Evolutionary conservation across 2,329 filamentous ascomycete genomes (phyloP).

Genomic region (Cytospora chrysosperma): DNA sequence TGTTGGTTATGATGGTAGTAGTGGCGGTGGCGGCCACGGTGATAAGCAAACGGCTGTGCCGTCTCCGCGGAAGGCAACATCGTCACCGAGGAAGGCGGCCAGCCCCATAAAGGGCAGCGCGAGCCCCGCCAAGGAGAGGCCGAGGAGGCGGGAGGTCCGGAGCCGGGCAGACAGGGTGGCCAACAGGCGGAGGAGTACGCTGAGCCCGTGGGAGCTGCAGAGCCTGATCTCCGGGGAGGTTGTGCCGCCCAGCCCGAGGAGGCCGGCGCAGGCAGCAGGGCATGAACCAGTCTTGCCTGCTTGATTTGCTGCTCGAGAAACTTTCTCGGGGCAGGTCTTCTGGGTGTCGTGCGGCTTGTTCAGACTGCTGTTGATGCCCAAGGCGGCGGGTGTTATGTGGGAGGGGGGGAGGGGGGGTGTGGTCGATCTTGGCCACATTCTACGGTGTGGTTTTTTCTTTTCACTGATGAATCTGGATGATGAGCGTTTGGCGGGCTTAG

Average conservation of each 20-base stretch:
- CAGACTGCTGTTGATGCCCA: not conserved
- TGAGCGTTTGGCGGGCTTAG: not conserved
- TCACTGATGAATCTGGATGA: not conserved
- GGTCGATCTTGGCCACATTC: not conserved
- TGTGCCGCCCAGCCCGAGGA: slow-evolving; percentile 23
- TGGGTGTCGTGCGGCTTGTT: too few species aligned
- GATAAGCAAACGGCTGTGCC: slow-evolving; percentile 1
- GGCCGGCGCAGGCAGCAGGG: not conserved
- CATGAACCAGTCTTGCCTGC: not conserved
- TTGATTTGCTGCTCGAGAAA: too few species aligned
- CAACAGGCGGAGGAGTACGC: slow-evolving; percentile 68
- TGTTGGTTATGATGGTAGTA: not conserved
- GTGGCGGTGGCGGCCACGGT: not conserved
- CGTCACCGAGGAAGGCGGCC: not conserved
- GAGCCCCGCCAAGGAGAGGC: slow-evolving; percentile 13
- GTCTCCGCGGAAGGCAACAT: slow-evolving; percentile 2
- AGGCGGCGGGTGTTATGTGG: not conserved
- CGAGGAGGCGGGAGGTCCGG: slow-evolving; percentile 45
- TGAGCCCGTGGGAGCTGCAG: slow-evolving; percentile 74
- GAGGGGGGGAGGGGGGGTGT: not conserved
- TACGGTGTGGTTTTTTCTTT: too few species aligned
- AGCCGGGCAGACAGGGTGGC: slow-evolving; percentile 54
- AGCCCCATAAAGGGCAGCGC: not conserved
- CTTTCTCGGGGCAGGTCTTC: too few species aligned
- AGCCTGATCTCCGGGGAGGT: slow-evolving; percentile 52